phyloP scores from a whole-genome alignment of 2,329 filamentous ascomycete genomes.

The Periconia sp. region DNA sequence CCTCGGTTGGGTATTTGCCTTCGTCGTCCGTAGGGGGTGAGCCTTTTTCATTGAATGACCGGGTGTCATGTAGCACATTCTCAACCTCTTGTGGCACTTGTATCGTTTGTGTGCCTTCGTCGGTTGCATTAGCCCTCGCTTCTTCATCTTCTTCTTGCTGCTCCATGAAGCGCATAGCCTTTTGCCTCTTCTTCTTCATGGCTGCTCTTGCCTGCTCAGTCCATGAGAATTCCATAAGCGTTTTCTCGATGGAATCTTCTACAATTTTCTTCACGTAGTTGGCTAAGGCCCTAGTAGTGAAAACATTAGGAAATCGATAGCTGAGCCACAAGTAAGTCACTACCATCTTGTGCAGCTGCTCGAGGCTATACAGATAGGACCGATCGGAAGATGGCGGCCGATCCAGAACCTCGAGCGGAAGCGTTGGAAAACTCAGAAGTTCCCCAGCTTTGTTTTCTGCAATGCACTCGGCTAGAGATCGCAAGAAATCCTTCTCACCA shows the following conservation, averaged over 20 bases:
- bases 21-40: conserved; percentile 16
- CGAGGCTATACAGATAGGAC: conserved; percentile 71
- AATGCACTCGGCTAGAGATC: conserved; percentile 72
- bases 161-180: conserved; percentile 5
- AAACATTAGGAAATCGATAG: conserved; percentile 84
- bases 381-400: conserved; percentile 50
- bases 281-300: conserved; percentile 75
- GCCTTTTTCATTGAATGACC: conserved; percentile 10
- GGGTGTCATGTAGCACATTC: conserved; percentile 23
- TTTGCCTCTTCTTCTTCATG: conserved; percentile 10
- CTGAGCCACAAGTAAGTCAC: conserved; percentile 93
- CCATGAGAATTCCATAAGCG: conserved; percentile 64
- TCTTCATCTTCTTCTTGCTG: conserved; percentile 8
- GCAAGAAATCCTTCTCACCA: conserved; percentile 57
- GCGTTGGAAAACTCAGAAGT: conserved; percentile 71
- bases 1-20: conserved; percentile 22
- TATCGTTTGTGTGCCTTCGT: conserved; percentile 4
- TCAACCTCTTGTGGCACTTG: conserved; percentile 16
- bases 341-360: conserved; percentile 79
- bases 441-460: conserved; percentile 70
- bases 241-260: conserved; percentile 74
- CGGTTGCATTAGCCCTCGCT: not conserved
- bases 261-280: conserved; percentile 79
- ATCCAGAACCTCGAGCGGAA: conserved; percentile 79
- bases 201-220: conserved; percentile 19